Percentiles rank a stretch among this genome's conserved stretches.
These are phyloP conservation scores for Phytophthora megakarya DNA, from an alignment of 352 stramenopile genomes.

Conservation along the genomic window DNA sequence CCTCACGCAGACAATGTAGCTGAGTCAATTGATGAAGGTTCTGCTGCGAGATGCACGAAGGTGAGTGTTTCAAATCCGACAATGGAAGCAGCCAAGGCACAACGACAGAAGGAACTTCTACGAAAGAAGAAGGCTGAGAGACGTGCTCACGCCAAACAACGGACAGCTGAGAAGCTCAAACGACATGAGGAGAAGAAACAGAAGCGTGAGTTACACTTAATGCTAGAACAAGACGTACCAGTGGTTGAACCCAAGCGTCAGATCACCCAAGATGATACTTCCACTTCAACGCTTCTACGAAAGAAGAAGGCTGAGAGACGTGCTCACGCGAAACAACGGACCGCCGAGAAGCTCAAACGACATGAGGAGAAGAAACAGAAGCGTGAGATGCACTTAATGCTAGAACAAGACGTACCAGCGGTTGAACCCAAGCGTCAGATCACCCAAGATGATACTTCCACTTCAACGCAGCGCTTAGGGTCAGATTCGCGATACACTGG, in stretches of 20 bases:
- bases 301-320: slow-evolving; percentile 61
- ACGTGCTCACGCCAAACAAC: slow-evolving; percentile 49
- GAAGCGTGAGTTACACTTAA: slow-evolving; percentile 13
- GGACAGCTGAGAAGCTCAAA: slow-evolving; percentile 30
- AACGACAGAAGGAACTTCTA: slow-evolving; percentile 51
- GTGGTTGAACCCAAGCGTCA: background rate
- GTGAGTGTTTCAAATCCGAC: slow-evolving; percentile 9
- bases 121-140: slow-evolving; percentile 57
- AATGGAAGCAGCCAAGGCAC: slow-evolving; percentile 31
- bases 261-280: background rate
- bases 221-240: slow-evolving; percentile 19
- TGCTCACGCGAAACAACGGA: slow-evolving; percentile 47
- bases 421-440: background rate
- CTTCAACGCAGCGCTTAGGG: background rate
- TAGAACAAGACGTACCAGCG: background rate
- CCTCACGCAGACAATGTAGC: slow-evolving; percentile 10
- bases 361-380: slow-evolving; percentile 30
- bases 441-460: background rate
- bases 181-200: slow-evolving; percentile 30
- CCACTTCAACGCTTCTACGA: slow-evolving; percentile 30
- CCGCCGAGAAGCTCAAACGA: slow-evolving; percentile 26
- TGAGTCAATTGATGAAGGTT: slow-evolving; percentile 3
- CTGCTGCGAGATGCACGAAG: slow-evolving; percentile 1
- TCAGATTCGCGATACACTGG: background rate
- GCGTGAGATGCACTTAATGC: slow-evolving; percentile 5